Conservation (phyloP, 768 basidiomycete species). For the Auriscalpium microsporum region DNA sequence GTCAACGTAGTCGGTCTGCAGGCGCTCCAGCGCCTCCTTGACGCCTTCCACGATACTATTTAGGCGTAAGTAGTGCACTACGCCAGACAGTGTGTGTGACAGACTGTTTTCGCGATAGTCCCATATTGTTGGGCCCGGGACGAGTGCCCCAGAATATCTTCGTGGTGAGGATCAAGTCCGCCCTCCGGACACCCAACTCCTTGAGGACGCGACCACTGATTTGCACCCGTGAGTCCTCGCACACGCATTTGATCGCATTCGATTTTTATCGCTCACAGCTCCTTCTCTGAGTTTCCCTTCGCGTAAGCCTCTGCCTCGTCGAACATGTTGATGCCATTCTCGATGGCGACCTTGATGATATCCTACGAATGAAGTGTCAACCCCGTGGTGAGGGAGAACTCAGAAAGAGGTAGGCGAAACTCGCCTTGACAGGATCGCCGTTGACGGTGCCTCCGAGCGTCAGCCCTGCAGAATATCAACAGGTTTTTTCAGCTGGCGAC, state of each 20-base stretch:
- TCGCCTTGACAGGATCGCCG: slow-evolving; percentile 42
- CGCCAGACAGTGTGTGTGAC: background rate
- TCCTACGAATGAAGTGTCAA: slow-evolving; percentile 24
- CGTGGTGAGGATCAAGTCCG: slow-evolving; percentile 45
- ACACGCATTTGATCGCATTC: too few species aligned
- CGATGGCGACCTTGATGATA: slow-evolving; percentile 45
- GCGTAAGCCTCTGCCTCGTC: slow-evolving; percentile 39
- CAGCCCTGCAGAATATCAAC: slow-evolving; percentile 24
- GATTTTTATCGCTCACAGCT: slow-evolving; percentile 32
- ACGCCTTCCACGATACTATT: slow-evolving; percentile 46
- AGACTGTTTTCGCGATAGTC: slow-evolving; percentile 27
- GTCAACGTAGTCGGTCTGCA: slow-evolving; percentile 43
- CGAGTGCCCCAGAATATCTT: slow-evolving; percentile 52
- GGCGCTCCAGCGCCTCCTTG: slow-evolving; percentile 39
- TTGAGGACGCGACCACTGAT: slow-evolving; percentile 43
- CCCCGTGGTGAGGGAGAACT: background rate
- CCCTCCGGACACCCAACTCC: slow-evolving; percentile 42
- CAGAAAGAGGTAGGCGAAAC: background rate
- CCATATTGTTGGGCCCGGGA: slow-evolving; percentile 33
- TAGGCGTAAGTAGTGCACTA: background rate
- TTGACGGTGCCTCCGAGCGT: slow-evolving; percentile 39
- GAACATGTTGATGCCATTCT: slow-evolving; percentile 36
- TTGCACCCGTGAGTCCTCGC: background rate
- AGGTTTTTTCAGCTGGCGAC: background rate
- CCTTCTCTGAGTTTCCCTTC: slow-evolving; percentile 41